Evolutionary conservation across 2,329 filamentous ascomycete species (phyloP).

Genomic region (Dactylellina sp.): DNA sequence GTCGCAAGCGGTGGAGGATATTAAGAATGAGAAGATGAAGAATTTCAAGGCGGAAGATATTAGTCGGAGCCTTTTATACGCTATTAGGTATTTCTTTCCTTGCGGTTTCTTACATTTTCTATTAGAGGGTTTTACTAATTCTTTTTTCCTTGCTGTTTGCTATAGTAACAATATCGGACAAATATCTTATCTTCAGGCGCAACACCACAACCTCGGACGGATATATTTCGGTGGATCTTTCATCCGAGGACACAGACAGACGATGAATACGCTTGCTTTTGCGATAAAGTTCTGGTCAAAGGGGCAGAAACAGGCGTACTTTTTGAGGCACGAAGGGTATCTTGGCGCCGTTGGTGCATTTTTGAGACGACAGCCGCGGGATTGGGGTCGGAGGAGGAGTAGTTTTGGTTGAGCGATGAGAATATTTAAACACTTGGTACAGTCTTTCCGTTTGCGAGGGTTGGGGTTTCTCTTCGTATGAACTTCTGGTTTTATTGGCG

Average conservation of each 20-base stretch:
- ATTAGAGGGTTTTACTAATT: no score
- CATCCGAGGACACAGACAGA: slow-evolving; percentile 94
- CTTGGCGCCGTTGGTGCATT: slow-evolving; percentile 94
- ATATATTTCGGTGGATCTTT: slow-evolving; percentile 99
- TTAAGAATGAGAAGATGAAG: slow-evolving; percentile 48
- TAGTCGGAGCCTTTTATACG: slow-evolving; percentile 89
- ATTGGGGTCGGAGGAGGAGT: slow-evolving; percentile 51
- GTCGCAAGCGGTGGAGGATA: slow-evolving; percentile 20
- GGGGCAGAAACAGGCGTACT: slow-evolving; percentile 93
- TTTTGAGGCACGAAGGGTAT: slow-evolving; percentile 94
- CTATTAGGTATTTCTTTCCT: slow-evolving; percentile 72
- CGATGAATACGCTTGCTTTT: slow-evolving; percentile 96
- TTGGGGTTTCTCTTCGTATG: no score
- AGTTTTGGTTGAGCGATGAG: slow-evolving; percentile 35
- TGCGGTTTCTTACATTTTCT: slow-evolving; percentile 39
- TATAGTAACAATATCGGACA: slow-evolving; percentile 95
- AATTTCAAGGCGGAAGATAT: slow-evolving; percentile 84
- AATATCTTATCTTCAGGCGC: slow-evolving; percentile 95
- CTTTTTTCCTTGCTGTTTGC: no score
- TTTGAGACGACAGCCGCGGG: slow-evolving; percentile 64
- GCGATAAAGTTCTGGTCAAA: slow-evolving; percentile 98
- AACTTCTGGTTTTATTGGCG: slow-evolving; percentile 4
- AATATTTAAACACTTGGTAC: slow-evolving; percentile 4
- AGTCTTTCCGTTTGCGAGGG: no score
- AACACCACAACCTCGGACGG: slow-evolving; percentile 88